A percentile compares a stretch with the other conserved stretches of the same genome.
Evolutionary conservation across 108 stramenopile genomes (phyloP).

Genomic region (Cylindrotheca fusiformis): DNA sequence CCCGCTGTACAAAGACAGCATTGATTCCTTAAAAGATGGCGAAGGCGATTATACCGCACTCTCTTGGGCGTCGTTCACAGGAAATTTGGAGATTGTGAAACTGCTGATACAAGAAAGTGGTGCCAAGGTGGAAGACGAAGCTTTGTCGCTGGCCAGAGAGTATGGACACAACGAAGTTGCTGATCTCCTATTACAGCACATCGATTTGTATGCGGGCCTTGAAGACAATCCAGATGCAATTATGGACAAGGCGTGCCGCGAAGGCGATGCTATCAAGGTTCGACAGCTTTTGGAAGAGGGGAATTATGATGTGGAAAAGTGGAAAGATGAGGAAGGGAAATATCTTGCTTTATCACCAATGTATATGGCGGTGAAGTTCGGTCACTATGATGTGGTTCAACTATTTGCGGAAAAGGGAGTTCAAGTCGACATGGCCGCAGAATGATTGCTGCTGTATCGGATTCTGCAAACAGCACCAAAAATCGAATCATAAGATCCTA

Average conservation of each 20-base stretch:
- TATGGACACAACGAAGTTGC: slow-evolving; percentile 32
- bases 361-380: slow-evolving; percentile 52
- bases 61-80: slow-evolving; percentile 41
- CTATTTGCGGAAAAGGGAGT: slow-evolving; percentile 41
- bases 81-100: slow-evolving; percentile 42
- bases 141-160: slow-evolving; percentile 43
- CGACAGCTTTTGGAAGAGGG: slow-evolving; percentile 30
- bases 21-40: neutral
- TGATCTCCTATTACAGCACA: slow-evolving; percentile 21
- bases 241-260: slow-evolving; percentile 57
- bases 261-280: slow-evolving; percentile 45
- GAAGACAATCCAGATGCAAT: slow-evolving; percentile 46
- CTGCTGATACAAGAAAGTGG: slow-evolving; percentile 34
- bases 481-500: too few species aligned
- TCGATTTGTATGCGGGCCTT: slow-evolving; percentile 43
- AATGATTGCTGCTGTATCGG: neutral
- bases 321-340: slow-evolving; percentile 42
- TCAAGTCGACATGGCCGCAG: slow-evolving; percentile 21
- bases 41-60: slow-evolving; percentile 31
- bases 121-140: slow-evolving; percentile 32
- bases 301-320: slow-evolving; percentile 39
- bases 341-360: slow-evolving; percentile 42
- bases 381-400: slow-evolving; percentile 48
- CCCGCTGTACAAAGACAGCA: neutral
- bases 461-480: neutral